Conservation (phyloP, 2,329 filamentous ascomycete species). For the Fusarium sp. region DNA sequence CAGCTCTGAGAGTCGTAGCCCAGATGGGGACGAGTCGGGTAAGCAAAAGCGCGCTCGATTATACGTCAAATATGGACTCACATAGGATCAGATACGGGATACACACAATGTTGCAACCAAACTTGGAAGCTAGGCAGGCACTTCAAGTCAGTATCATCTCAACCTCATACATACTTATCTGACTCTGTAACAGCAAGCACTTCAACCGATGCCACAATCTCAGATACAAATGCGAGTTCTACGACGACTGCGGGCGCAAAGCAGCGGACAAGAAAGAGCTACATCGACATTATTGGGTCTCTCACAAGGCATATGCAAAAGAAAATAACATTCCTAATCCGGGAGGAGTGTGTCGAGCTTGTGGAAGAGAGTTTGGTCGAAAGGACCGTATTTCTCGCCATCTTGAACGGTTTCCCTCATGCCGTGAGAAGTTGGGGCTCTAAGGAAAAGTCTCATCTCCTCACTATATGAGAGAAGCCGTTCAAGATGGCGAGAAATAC, state of each 20-base stretch:
- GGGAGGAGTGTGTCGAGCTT: conserved; percentile 14
- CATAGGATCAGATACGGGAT: fast-evolving
- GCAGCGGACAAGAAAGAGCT: conserved; percentile 11
- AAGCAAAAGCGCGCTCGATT: background rate
- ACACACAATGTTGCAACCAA: conserved; percentile 5
- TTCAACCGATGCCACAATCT: conserved; percentile 10
- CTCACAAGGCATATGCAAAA: conserved; percentile 20
- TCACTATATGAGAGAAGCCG: background rate
- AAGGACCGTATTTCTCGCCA: conserved; percentile 30
- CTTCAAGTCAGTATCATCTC: conserved; percentile 14
- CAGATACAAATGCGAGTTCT: conserved; percentile 12
- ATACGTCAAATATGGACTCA: background rate
- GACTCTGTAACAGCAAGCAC: conserved; percentile 18
- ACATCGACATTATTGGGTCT: conserved; percentile 31
- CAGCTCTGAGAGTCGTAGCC: background rate
- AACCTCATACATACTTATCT: background rate
- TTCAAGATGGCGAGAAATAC: background rate
- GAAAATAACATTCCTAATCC: conserved; percentile 1
- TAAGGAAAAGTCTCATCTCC: conserved; percentile 2
- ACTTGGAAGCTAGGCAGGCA: background rate
- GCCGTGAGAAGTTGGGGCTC: conserved; percentile 30
- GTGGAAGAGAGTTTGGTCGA: background rate
- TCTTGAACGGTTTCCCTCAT: conserved; percentile 15
- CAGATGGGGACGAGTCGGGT: background rate
- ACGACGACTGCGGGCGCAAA: background rate